A percentile compares a stretch with the other conserved stretches of the same genome.
Evolutionary conservation across 257 asterid genomes (phyloP).

Genomic region (Salvia rosmarinus): DNA sequence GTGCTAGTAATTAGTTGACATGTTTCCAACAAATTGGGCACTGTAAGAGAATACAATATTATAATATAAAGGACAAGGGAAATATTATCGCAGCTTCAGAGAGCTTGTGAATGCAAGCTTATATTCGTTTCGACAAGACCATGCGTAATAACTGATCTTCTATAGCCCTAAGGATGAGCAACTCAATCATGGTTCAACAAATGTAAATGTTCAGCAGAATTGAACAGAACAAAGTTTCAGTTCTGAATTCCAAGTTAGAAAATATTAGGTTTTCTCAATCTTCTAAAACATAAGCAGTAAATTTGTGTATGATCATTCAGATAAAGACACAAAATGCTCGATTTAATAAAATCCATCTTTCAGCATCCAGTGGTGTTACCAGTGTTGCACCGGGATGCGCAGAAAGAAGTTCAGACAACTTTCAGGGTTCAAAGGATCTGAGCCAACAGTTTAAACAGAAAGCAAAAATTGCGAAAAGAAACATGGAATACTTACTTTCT

Average conservation of each 20-base stretch:
- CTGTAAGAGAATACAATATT: neutral
- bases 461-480: neutral
- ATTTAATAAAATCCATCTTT: neutral
- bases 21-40: neutral
- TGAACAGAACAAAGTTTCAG: neutral
- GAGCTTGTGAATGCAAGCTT: slow-evolving; percentile 19
- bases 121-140: slow-evolving; percentile 1
- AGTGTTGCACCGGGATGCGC: neutral
- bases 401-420: neutral
- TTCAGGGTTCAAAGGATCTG: slow-evolving; percentile 1
- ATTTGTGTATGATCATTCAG: no score
- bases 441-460: neutral
- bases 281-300: no score
- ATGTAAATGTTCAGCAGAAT: no score
- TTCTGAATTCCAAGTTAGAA: no score
- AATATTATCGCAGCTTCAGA: neutral
- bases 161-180: neutral
- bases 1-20: neutral
- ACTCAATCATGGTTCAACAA: slow-evolving; percentile 5
- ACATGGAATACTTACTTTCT: slow-evolving; percentile 44
- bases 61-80: slow-evolving; percentile 18
- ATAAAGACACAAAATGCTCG: no score
- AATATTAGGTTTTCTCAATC: no score
- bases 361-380: neutral
- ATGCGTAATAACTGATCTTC: neutral